Evolutionary conservation across 805 yeast genomes (phyloP), one percentile per base, ranked within the genome.

Genomic region (Metschnikowia orientalis): DNA sequence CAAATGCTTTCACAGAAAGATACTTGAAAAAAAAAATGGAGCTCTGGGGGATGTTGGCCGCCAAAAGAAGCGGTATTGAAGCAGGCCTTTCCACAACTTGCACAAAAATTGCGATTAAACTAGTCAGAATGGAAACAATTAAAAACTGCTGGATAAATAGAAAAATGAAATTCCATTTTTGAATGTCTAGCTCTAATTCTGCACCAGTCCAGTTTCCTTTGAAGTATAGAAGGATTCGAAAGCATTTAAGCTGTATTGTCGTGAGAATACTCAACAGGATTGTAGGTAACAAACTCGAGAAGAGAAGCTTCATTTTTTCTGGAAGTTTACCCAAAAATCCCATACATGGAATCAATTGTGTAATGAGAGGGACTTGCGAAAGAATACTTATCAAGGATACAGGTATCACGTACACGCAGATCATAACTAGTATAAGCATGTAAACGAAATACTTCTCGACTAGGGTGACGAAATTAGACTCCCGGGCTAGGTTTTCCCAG

Each of bases 11-110:
- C 20, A 88, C 65, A 0, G 85, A 59, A 23, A 87, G 62, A 49
- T 81, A 86, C 3, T 89, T 82, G 54, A 80, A 80, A 59, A 88
- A 89, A 51, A 89, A 88, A 26, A 80, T 84, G 1, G 95, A 81
- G 15, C 95, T 83, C 50, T 82, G 83, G 0, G 96, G 95, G 21
- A 89, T 65, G 46, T 87, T 84, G 9, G 72, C 69, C 0, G 95
- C 95, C 15, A 87, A 63, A 34, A 85, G 56, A 5, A 75, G 65
- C 1, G 92, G 87, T 8, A 84, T 73, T 0, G 85, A 75, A 0
- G 79, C 75, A 1, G 95, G 95, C 44, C 74, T 79, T 38, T 73
- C 76, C 5, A 84, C 56, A 4, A 81, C 57, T 35, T 74, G 77
- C 41, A 77, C 77, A 26, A 81, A 55, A 0, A 85, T 67, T 6